Evolutionary conservation across 2,329 filamentous ascomycete species (phyloP).

Genomic region (Xylariomycetidae sp.): DNA sequence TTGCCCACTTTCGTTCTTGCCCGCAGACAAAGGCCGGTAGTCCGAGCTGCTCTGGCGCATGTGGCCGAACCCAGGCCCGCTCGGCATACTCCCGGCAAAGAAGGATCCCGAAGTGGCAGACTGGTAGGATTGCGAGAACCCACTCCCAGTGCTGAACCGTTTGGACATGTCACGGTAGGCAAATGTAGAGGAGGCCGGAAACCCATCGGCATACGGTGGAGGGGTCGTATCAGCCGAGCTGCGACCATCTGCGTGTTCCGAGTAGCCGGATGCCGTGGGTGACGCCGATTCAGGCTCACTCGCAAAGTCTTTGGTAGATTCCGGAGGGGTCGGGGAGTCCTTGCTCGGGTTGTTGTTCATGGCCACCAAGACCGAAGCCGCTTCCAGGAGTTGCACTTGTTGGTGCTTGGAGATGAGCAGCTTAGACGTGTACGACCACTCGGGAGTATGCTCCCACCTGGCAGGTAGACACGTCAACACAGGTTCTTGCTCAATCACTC

Average conservation of each 20-base stretch:
- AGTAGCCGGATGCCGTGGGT: conserved; percentile 73
- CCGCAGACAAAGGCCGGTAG: conserved; percentile 71
- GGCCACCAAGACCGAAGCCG: conserved; percentile 87
- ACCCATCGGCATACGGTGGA: conserved; percentile 67
- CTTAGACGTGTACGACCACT: conserved; percentile 96
- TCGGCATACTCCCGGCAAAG: conserved; percentile 45
- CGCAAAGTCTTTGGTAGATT: conserved; percentile 60
- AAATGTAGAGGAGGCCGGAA: conserved; percentile 42
- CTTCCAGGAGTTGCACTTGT: conserved; percentile 95
- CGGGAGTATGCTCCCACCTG: conserved; percentile 99
- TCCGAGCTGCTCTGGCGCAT: conserved; percentile 72
- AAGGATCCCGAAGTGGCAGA: conserved; percentile 55
- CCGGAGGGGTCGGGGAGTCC: conserved; percentile 52
- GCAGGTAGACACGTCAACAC: conserved; percentile 33
- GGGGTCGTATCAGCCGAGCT: conserved; percentile 93
- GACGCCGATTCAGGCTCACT: conserved; percentile 81
- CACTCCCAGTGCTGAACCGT: conserved; percentile 51
- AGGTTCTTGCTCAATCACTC: conserved; percentile 24
- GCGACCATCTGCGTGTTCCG: conserved; percentile 67
- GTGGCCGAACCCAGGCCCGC: conserved; percentile 45
- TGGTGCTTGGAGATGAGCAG: conserved; percentile 98
- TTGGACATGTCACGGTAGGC: conserved; percentile 46
- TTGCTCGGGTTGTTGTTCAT: conserved; percentile 74
- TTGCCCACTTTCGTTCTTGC: conserved; percentile 66
- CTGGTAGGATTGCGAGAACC: conserved; percentile 74